A percentile compares a stretch with the other conserved stretches of the same genome.
These are phyloP conservation scores for Pyricularia sp. DNA, from an alignment of 2,329 filamentous ascomycete species.

Conservation along the genomic window DNA sequence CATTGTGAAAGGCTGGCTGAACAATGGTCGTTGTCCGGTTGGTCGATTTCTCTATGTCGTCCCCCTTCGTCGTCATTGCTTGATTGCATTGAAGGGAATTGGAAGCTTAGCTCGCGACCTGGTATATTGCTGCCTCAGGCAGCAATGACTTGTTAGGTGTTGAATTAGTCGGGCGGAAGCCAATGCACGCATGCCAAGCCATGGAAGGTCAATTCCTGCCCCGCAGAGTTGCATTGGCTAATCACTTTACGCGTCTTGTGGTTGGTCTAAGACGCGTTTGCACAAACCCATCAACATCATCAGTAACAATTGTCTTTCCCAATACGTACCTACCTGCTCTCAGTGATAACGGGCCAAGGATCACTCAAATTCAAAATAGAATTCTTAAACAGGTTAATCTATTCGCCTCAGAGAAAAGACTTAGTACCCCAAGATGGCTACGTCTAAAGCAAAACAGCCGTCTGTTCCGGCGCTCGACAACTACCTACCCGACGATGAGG, in stretches of 20 bases:
- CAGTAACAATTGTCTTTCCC: background rate
- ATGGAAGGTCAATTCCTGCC: background rate
- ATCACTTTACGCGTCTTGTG: background rate
- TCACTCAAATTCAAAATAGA: background rate
- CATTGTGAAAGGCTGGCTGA: constrained; percentile 20
- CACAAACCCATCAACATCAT: background rate
- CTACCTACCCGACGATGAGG: constrained; percentile 52
- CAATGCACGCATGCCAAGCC: background rate
- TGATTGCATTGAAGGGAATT: background rate
- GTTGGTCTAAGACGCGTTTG: background rate
- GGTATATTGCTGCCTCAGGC: background rate
- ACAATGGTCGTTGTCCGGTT: background rate
- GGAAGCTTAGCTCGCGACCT: background rate
- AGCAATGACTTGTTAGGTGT: background rate
- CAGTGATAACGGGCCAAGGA: background rate
- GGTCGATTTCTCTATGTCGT: background rate
- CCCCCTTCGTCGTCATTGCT: background rate
- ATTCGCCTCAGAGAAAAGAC: background rate
- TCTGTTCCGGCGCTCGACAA: constrained; percentile 57
- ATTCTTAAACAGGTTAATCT: background rate
- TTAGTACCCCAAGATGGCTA: background rate
- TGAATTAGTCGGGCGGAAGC: background rate
- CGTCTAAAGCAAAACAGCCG: constrained; percentile 3
- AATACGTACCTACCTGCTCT: background rate
- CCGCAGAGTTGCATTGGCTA: background rate